Base-by-base conservation (phyloP, 805 yeast genomes). In the Ogataea salicorniae region DNA sequence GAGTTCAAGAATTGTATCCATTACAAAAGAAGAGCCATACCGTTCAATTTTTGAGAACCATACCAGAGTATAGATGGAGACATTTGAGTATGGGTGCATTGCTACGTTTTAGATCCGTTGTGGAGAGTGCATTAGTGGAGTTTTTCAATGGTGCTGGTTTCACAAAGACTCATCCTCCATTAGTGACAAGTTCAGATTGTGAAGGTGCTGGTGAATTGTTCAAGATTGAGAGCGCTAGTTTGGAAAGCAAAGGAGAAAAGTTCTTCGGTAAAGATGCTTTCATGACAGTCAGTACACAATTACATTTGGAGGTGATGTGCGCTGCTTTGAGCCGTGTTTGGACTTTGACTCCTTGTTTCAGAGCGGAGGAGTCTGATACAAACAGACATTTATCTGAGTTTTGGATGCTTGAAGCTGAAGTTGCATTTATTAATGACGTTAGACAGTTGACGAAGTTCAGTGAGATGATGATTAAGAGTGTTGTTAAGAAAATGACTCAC, bases 121-220 rank as follows among this genome's bases (percentile, higher is more conserved):
- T 87, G 1, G 89, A 88, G 54, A 53, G 68, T 1, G 63, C 71
- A 31, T 56, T 90, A 7, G 66, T 73, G 37, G 69, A 69, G 3
- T 87, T 79, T 56, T 87, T 88, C 62, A 67, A 71, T 17, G 46
- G 59, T 0, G 56, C 74, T 17, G 76, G 76, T 14, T 89, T 87
- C 54, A 67, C 74, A 14, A 91, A 88, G 68, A 89, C 87, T 0
- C 73, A 82, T 23, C 95, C 98, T 3, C 99, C 99, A 7, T 57
- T 92, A 13, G 68, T 92, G 20, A 94, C 99, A 0, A 73, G 87
- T 11, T 80, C 95, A 1, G 99, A 94, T 63, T 92, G 98, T 62
- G 99, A 94, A 68, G 98, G 99, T 16, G 97, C 96, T 3, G 98
- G 98, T 5, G 98, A 94, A 61, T 78, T 87, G 51, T 94, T 94